Base-by-base conservation (phyloP, 2,329 filamentous ascomycete species). In the Epicoccum nigrum region DNA sequence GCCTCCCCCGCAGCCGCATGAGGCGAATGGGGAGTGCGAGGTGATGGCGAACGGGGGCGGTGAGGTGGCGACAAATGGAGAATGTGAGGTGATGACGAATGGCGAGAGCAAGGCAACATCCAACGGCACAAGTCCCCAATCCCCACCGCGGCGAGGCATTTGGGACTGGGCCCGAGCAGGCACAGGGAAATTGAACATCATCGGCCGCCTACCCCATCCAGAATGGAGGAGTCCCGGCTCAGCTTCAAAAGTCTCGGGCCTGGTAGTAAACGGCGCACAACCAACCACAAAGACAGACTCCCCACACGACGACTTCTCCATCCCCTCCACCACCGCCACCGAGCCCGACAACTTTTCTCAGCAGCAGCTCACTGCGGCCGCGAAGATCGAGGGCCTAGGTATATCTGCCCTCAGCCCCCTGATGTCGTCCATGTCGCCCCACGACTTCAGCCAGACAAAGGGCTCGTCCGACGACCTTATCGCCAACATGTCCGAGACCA, bases 151-250 rank as follows among this genome's bases (percentile, higher is more conserved):
- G 11, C 58, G 67, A 13, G 63, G 68, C 2, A 59, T 73, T 11
- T 73, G 68, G 69, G 59, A 70, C 19, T 73, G 70, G 70, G 68
- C 69, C 11, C 64, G 57, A 34, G 59, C 45, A 15, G 69, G 69
- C 6, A 65, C 66, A 7, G 67, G 66, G 20, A 56, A 55, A 34
- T 21, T 71, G 12, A 64, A 55, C 19, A 59, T 68, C n/a, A 67
- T 71, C 30, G 64, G 67, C 6, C 58, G 65, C 7, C 56, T 67
- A 30, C 62, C 69, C 2, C 65, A 68, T 17, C 60, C 63, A 15
- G 65, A 69, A 31, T 68, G 63, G 64, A 66, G 60, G 40, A 60
- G 55, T 4, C 60, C 60, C 13, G 19, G 49, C 20, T 51, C 58
- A 7, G 56, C 59, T 2, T 63, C 57, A 25, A 50, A 54, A 34